Base-by-base conservation (phyloP, 2,329 filamentous ascomycete genomes). In the Claviceps sp. region DNA sequence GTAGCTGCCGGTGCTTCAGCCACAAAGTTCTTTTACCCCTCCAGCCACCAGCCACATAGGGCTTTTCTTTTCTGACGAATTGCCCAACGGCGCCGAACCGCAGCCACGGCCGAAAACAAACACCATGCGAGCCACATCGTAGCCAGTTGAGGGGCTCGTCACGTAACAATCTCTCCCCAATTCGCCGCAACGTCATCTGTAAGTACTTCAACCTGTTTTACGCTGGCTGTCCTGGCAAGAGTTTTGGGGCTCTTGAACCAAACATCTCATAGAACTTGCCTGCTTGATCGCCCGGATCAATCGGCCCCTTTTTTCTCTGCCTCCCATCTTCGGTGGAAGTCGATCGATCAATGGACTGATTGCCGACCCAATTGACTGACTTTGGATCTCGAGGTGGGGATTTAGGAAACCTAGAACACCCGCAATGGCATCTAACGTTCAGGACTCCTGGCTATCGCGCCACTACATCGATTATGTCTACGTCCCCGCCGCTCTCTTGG, bases 391-490 rank as follows among this genome's bases (percentile, higher is more conserved):
- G 39, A 47, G 45, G 50, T 38, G 17, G 50, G 38, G 38, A 26
- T 48, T 43, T 26, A 37, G 23, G 36, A 50, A 42, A 45, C 23
- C n/a, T 16, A 52, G 34, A 42, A 40, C 47, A 44, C 47, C 17
- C 36, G 56, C 51, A 52, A 65, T 62, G 59, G 53, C 64, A 53
- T 55, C 62, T 50, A 58, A 56, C 26, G 40, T 53, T 49, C 60
- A 62, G 38, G 55, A 59, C 48, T 62, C 63, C 59, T 61, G 60
- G 56, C 55, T 76, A 47, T 76, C 82, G 56, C 75, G 76, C 58
- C 75, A 82, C 61, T 88, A 85, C 64, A 70, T 91, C 64, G 81
- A 88, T 68, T 86, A 85, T 64, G 79, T 94, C 61, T 89, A 91
- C 67, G 83, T 94, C 62, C 89, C 90, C 56, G 84, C 83, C n/a